A percentile compares a stretch with the other conserved stretches of the same genome.
phyloP scores from a whole-genome alignment of 2,329 filamentous ascomycete genomes.

The Penicillium sp. region DNA sequence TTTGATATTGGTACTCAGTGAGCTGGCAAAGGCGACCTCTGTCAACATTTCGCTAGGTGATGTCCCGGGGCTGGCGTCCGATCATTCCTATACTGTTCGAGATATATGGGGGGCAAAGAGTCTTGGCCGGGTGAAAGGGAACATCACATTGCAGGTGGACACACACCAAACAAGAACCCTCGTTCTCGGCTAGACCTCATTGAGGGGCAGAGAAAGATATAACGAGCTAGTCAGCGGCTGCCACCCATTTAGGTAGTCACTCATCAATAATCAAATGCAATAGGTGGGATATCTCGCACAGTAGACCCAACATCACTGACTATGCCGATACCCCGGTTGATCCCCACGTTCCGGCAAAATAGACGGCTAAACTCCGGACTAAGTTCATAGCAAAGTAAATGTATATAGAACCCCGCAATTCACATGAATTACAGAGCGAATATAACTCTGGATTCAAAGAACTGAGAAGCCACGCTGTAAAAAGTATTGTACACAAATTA shows the following conservation, averaged over 20 bases:
- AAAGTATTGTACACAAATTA: background rate
- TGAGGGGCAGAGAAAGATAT: accelerated
- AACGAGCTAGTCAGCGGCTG: too few species aligned
- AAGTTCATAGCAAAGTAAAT: background rate
- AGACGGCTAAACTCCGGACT: background rate
- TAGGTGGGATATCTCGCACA: background rate
- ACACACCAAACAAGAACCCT: background rate
- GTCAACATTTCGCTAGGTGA: background rate
- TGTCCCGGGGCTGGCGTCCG: background rate
- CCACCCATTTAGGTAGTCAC: too few species aligned
- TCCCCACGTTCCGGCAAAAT: background rate
- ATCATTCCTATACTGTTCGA: background rate
- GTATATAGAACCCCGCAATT: background rate
- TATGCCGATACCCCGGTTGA: background rate
- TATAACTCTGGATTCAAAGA: too few species aligned
- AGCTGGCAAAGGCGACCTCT: background rate
- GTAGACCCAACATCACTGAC: background rate
- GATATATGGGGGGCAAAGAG: background rate
- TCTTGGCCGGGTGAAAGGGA: background rate
- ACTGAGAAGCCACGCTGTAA: background rate
- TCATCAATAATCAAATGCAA: background rate
- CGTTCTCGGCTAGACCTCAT: background rate
- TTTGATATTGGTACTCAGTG: background rate
- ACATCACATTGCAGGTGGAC: background rate
- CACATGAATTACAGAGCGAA: background rate